Conservation (phyloP, 768 basidiomycete genomes). For the Mycena polygramma region DNA sequence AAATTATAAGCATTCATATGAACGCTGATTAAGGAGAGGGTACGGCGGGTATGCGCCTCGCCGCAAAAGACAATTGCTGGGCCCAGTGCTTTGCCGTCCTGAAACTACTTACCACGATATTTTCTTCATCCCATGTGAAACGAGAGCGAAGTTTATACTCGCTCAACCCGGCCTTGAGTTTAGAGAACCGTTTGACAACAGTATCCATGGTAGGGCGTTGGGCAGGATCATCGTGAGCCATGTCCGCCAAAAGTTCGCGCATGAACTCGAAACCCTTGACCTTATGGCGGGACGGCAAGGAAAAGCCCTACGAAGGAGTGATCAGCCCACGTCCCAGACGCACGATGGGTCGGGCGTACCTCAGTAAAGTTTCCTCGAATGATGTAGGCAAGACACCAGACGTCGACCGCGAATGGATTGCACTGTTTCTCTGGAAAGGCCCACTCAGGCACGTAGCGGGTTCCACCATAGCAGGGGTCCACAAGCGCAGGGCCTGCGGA, state of each 20-base stretch:
- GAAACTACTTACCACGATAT: no score
- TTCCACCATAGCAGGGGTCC: conserved; percentile 3
- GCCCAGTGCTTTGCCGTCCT: no score
- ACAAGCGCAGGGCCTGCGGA: neutral
- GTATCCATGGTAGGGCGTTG: conserved; percentile 53
- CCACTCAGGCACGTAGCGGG: conserved; percentile 3
- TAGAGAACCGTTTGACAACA: conserved; percentile 46
- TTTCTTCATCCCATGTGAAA: neutral
- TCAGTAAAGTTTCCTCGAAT: conserved; percentile 1
- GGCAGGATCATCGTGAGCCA: conserved; percentile 52
- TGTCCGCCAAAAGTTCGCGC: conserved; percentile 46
- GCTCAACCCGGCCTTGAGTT: neutral
- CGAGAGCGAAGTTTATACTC: conserved; percentile 17
- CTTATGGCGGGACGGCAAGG: no score
- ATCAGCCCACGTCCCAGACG: neutral
- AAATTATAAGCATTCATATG: no score
- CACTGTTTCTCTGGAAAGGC: neutral
- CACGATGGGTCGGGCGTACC: neutral
- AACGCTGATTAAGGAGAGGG: no score
- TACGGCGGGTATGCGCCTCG: no score
- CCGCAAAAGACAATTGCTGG: no score
- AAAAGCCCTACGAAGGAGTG: conserved; percentile 10
- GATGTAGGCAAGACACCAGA: conserved; percentile 9
- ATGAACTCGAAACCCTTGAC: conserved; percentile 43
- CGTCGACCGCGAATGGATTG: conserved; percentile 16